Percentiles rank a stretch among this genome's conserved stretches.
phyloP scores from a whole-genome alignment of 257 asterid species.

The Solanum clarkiae region DNA sequence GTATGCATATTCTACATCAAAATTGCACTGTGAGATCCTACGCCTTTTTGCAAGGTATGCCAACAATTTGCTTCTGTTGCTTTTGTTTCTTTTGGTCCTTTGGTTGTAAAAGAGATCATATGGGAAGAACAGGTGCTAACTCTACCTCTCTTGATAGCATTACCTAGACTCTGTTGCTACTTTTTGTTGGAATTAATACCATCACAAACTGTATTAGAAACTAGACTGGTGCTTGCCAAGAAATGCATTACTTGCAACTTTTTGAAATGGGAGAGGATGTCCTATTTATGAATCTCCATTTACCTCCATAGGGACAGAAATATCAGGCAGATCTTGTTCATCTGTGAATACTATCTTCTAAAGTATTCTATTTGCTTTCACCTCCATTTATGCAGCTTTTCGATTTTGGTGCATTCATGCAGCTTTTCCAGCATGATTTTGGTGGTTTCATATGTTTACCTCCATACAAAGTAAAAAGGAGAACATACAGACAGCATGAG shows the following conservation, averaged over 20 bases:
- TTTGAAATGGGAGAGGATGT: not conserved
- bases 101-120: not conserved
- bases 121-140: not conserved
- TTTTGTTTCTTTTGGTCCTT: not conserved
- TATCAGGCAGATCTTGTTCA: not conserved
- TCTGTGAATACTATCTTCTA: not conserved
- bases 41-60: conserved; percentile 87
- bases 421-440: not conserved
- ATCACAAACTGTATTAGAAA: not conserved
- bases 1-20: conserved; percentile 90
- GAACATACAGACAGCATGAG: not conserved
- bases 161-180: not conserved
- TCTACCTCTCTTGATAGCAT: not conserved
- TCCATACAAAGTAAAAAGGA: not conserved
- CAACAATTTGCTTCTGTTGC: not conserved
- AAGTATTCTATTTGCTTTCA: not conserved
- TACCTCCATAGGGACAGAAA: not conserved
- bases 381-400: not conserved
- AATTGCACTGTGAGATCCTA: conserved; percentile 80
- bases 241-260: not conserved
- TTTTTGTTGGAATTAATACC: not conserved
- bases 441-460: not conserved
- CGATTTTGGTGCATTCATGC: not conserved
- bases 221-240: not conserved
- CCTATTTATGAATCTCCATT: not conserved